Conservation (phyloP, 495 filamentous ascomycete species). For the Schizothecium vesticola region DNA sequence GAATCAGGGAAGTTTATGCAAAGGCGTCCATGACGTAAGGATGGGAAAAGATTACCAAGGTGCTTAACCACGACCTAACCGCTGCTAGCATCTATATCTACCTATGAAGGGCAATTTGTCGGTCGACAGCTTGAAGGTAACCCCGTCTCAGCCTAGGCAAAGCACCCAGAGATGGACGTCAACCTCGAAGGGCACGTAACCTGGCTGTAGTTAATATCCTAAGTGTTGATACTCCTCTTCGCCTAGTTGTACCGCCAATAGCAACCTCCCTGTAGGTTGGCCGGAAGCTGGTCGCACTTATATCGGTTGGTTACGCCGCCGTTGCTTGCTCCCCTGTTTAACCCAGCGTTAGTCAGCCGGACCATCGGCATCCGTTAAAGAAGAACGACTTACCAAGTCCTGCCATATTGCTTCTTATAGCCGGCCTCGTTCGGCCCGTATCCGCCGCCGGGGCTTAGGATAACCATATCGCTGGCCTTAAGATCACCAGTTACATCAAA, state of each 20-base stretch:
- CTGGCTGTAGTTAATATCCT: conserved; percentile 4
- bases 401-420: conserved; percentile 14
- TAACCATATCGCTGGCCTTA: conserved; percentile 9
- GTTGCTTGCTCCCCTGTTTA: background rate
- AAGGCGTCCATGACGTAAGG: too few relatives aligned
- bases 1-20: too few relatives aligned
- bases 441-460: conserved; percentile 15
- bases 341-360: background rate
- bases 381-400: conserved; percentile 6
- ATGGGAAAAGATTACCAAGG: background rate
- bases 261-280: conserved; percentile 1
- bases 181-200: conserved; percentile 1
- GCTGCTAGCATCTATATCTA: too few relatives aligned
- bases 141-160: background rate
- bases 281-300: background rate
- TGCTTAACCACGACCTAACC: background rate
- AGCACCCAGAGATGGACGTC: conserved; percentile 7
- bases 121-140: background rate
- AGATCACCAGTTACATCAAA: conserved; percentile 1
- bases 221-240: background rate
- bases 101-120: too few relatives aligned
- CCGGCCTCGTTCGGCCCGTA: conserved; percentile 11
- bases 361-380: background rate
- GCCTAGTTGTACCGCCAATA: conserved; percentile 8
- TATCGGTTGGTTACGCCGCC: background rate